Evolutionary conservation across 2,329 filamentous ascomycete genomes (phyloP).

Genomic region (Fusarium buxicola): DNA sequence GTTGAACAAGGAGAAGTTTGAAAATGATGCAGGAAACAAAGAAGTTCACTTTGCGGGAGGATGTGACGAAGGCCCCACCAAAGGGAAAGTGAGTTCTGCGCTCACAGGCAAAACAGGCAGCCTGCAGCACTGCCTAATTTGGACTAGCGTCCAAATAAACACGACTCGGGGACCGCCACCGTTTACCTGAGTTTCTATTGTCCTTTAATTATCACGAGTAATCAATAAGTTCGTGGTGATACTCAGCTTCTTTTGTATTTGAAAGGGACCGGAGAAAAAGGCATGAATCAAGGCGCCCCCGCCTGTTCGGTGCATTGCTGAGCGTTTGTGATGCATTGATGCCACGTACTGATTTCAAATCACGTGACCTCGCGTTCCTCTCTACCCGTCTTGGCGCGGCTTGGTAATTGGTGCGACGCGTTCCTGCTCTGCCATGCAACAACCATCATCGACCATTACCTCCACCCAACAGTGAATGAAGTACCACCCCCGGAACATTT

Average conservation of each 20-base stretch:
- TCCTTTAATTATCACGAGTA: background rate
- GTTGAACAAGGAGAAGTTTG: background rate
- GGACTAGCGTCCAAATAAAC: constrained; percentile 24
- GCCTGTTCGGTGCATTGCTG: constrained; percentile 17
- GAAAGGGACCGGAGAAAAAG: background rate
- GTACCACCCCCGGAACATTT: background rate
- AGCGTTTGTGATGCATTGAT: constrained; percentile 4
- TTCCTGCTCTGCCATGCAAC: constrained; percentile 2
- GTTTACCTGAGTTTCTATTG: background rate
- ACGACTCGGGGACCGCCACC: constrained; percentile 1
- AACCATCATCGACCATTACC: background rate
- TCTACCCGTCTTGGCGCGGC: constrained; percentile 13
- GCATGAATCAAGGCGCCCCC: background rate
- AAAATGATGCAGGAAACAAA: constrained; percentile 28
- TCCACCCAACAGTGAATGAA: constrained; percentile 2
- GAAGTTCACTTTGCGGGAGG: constrained; percentile 32
- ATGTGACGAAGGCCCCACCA: constrained; percentile 42
- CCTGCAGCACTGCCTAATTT: constrained; percentile 15
- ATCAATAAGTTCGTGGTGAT: too few relatives aligned
- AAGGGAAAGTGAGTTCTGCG: constrained; percentile 12
- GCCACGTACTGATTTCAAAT: background rate
- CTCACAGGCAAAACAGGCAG: constrained; percentile 36
- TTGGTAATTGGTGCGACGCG: constrained; percentile 19
- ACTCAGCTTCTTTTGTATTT: background rate
- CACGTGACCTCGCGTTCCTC: constrained; percentile 46